Base-by-base conservation (phyloP, 495 filamentous ascomycete genomes). In the Trichoderma gamsii region DNA sequence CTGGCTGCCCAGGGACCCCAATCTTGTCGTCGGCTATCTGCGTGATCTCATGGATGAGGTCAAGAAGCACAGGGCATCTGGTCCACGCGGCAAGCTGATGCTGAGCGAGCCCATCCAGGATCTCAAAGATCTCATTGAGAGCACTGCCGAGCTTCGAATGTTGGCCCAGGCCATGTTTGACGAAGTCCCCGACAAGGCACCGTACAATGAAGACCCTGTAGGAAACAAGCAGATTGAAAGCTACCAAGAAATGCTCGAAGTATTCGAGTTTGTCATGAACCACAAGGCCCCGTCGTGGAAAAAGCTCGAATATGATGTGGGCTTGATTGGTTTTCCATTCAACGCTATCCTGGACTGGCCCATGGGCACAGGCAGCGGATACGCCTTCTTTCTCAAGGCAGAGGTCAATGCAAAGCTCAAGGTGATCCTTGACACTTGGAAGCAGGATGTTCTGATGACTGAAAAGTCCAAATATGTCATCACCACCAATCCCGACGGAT, bases 301-400 rank as follows among this genome's bases (percentile, higher is more conserved):
- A 16, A 86, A 84, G 1, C 72, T 77, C 0, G 79, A 70, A n/a
- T 64, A 65, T 38, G 61, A 69, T 5, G 29, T 46, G 18, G 72
- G 64, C 23, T 43, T 69, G 64, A 73, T 73, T 38, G 72, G 70
- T 2, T 69, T 70, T 27, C 72, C 72, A 8, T 70, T 73, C 67
- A 83, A 84, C 66, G 85, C 84, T 0, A 77, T 88, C 25, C 75
- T 89, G 13, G 85, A 87, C 70, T 88, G 84, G 83, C 84, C 84
- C 0, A 87, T 88, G 85, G 83, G 80, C n/a, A 89, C 86, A 0
- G 73, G 76, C 0, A 80, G 77, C 41, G 86, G 87, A 0, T 83
- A 80, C 69, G 83, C 83, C 0, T 81, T 81, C 15, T 89, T 87
- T 72, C 77, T 86, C 0, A 76, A 83, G 59, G 76, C 77, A 0